A percentile compares a stretch with the other conserved stretches of the same genome.
Conservation (phyloP, 768 basidiomycete genomes). For the Mycena sanguinolenta region DNA sequence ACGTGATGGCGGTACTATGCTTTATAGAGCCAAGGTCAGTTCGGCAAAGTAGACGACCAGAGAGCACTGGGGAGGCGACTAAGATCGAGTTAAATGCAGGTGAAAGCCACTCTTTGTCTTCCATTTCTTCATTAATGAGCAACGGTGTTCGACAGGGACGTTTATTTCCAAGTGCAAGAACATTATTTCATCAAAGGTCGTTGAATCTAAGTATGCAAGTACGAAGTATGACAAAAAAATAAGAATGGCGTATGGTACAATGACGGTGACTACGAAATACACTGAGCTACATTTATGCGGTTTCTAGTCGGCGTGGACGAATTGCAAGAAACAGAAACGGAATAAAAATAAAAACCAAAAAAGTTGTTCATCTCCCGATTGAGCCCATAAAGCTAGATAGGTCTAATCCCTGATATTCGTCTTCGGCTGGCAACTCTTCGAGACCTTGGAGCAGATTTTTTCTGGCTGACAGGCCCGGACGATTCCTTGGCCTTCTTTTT, state of each 20-base stretch:
- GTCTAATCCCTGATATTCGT: constrained; percentile 92
- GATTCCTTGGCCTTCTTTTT: constrained; percentile 67
- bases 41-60: no score
- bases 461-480: constrained; percentile 76
- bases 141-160: no score
- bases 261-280: constrained; percentile 35
- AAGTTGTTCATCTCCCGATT: constrained; percentile 64
- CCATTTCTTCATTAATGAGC: no score
- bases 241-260: constrained; percentile 35
- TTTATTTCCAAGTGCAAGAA: no score
- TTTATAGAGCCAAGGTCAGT: no score
- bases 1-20: no score
- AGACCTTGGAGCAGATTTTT: constrained; percentile 90
- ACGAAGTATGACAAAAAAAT: background rate
- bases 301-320: constrained; percentile 30
- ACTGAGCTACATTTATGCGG: constrained; percentile 32
- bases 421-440: constrained; percentile 92
- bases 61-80: no score
- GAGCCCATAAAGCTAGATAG: constrained; percentile 91
- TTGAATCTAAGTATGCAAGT: background rate
- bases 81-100: no score
- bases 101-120: no score
- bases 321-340: constrained; percentile 32
- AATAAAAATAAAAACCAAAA: constrained; percentile 46
- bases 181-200: background rate